Conservation (phyloP, 2,329 filamentous ascomycete genomes). For the Hypoxylon sp. region DNA sequence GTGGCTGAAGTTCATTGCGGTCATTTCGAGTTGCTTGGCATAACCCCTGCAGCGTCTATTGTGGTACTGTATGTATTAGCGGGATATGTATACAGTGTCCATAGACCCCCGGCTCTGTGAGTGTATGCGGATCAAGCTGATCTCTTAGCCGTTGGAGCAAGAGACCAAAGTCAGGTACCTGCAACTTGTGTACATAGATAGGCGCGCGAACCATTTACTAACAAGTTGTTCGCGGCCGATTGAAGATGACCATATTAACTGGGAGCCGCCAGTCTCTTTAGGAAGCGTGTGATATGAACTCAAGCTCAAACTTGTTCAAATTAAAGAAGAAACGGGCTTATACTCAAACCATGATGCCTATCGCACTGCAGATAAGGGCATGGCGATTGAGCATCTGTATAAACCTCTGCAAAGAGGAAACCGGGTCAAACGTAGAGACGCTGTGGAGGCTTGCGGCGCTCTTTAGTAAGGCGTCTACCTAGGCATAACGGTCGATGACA, state of each 20-base stretch:
- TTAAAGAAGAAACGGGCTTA: slow-evolving; percentile 10
- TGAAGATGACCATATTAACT: slow-evolving; percentile 4
- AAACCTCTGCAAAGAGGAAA: slow-evolving; percentile 17
- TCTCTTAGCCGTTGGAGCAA: slow-evolving; percentile 15
- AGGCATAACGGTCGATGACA: slow-evolving; percentile 29
- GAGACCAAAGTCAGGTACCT: slow-evolving; percentile 19
- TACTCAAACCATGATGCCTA: neutral
- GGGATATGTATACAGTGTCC: slow-evolving; percentile 21
- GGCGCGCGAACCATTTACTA: slow-evolving; percentile 32
- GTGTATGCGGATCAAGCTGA: slow-evolving; percentile 23
- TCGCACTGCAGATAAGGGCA: slow-evolving; percentile 1
- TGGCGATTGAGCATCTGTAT: slow-evolving; percentile 25
- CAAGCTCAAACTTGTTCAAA: slow-evolving; percentile 4
- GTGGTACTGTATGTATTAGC: slow-evolving; percentile 22
- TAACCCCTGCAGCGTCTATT: slow-evolving; percentile 31
- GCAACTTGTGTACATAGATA: slow-evolving; percentile 12
- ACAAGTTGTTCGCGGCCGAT: slow-evolving; percentile 26
- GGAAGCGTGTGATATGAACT: slow-evolving; percentile 9
- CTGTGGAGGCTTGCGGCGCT: slow-evolving; percentile 16
- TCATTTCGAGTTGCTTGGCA: slow-evolving; percentile 35
- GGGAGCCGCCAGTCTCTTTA: slow-evolving; percentile 1
- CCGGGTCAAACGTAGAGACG: slow-evolving; percentile 19
- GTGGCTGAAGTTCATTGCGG: slow-evolving; percentile 45
- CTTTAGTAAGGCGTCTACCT: slow-evolving; percentile 33
- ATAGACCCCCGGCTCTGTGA: slow-evolving; percentile 19